A percentile compares a stretch with the other conserved stretches of the same genome.
Evolutionary conservation across 345 rosid species (phyloP).

Genomic region (Eucalyptus urophylla): DNA sequence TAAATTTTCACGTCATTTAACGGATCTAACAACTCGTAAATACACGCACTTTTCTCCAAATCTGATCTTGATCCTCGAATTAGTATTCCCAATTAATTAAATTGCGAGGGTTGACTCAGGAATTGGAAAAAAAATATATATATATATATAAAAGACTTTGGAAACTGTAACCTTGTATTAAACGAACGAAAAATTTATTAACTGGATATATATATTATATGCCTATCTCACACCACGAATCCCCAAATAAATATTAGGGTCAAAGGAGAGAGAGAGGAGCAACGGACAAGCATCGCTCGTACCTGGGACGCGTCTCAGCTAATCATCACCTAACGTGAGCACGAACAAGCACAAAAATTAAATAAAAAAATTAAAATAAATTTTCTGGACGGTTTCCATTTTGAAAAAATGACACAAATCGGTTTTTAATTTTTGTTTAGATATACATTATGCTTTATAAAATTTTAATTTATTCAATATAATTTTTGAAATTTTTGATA

Average conservation of each 20-base stretch:
- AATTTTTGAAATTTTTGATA: too few species aligned
- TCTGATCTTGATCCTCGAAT: neutral
- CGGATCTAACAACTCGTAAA: neutral
- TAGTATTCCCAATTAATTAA: neutral
- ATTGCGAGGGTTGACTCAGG: neutral
- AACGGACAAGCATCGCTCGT: neutral
- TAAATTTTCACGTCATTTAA: neutral
- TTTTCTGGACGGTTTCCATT: neutral
- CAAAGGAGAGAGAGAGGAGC: neutral
- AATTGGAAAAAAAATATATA: neutral
- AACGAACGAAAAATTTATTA: neutral
- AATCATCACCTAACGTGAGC: neutral
- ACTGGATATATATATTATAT: neutral
- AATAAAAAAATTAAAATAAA: neutral
- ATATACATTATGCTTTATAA: too few species aligned
- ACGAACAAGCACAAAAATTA: neutral
- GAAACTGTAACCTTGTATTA: neutral
- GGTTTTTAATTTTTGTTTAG: too few species aligned
- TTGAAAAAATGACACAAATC: too few species aligned
- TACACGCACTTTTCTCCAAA: neutral
- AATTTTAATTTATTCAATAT: accelerated
- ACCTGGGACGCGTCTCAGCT: neutral
- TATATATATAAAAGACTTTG: neutral
- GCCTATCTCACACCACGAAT: neutral
- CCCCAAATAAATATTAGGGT: neutral